These are phyloP conservation scores for Quercus dentata DNA, from an alignment of 306 rosid species.

Conservation along the genomic window DNA sequence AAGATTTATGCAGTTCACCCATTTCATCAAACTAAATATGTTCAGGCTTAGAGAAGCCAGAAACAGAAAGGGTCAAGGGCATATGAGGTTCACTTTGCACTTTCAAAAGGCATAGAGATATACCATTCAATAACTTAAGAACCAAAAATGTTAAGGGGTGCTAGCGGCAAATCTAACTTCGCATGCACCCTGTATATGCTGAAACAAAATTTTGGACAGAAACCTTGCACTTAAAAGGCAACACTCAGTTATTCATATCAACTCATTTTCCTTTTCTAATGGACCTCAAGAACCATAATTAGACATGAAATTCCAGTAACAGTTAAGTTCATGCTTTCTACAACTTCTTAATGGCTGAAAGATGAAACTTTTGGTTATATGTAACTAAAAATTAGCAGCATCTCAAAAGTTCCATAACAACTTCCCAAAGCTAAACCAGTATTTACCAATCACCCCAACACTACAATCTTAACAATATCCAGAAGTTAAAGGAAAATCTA, in stretches of 20 bases:
- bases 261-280: not conserved
- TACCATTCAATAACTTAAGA: not conserved
- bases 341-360: not conserved
- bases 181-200: not conserved
- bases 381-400: not conserved
- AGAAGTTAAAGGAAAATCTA: not conserved
- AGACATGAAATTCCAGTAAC: too few relatives aligned
- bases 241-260: not conserved
- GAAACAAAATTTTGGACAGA: conserved; percentile 1
- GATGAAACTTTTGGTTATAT: not conserved
- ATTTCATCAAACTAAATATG: not conserved
- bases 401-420: not conserved
- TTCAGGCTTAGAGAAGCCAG: not conserved
- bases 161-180: conserved; percentile 5
- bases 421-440: not conserved
- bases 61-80: not conserved
- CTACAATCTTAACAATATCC: too few relatives aligned
- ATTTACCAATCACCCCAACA: too few relatives aligned
- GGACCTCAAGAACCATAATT: not conserved
- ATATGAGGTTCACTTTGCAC: not conserved
- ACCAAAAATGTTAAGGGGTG: conserved; percentile 1
- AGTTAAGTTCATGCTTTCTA: not conserved
- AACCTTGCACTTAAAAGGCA: not conserved
- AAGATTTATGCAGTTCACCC: not conserved
- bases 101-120: not conserved